phyloP scores from a whole-genome alignment of 2,329 filamentous ascomycete species.

The Alternaria postmessia region DNA sequence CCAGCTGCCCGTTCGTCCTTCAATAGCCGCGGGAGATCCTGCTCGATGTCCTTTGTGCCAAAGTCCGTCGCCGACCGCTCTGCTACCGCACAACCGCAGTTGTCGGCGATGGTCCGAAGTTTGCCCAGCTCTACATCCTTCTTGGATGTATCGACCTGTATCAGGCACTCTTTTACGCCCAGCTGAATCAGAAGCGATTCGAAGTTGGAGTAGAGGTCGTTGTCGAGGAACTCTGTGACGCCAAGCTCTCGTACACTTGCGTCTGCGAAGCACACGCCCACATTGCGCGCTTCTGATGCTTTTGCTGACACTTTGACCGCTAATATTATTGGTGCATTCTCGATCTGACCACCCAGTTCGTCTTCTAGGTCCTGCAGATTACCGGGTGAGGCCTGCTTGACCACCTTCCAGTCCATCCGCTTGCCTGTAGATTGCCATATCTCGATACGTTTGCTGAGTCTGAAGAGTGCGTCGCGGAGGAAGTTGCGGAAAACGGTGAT shows the following conservation, averaged over 20 bases:
- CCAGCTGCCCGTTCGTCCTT: conserved; percentile 83
- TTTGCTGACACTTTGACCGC: conserved; percentile 94
- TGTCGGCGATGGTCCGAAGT: conserved; percentile 86
- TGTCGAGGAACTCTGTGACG: conserved; percentile 98
- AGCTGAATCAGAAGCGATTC: conserved; percentile 96
- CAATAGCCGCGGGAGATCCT: conserved; percentile 86
- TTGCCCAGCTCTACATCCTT: conserved; percentile 91
- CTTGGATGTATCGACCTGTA: conserved; percentile 79
- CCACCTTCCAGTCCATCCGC: conserved; percentile 89
- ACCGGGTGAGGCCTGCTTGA: conserved; percentile 89
- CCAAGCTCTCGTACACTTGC: conserved; percentile 94
- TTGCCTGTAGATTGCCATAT: conserved; percentile 79
- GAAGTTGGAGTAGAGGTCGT: conserved; percentile 97
- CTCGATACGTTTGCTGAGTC: conserved; percentile 88
- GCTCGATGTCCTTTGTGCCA: conserved; percentile 89
- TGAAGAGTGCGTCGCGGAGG: conserved; percentile 90
- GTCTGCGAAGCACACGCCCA: conserved; percentile 97
- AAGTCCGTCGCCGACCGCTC: conserved; percentile 82
- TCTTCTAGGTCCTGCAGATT: conserved; percentile 98
- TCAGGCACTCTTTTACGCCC: conserved; percentile 89
- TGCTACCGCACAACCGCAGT: conserved; percentile 87
- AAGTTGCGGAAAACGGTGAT: conserved; percentile 95
- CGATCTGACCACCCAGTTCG: conserved; percentile 85
- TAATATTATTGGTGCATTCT: conserved; percentile 91
- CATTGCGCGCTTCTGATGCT: conserved; percentile 80